Evolutionary conservation across 805 yeast species (phyloP).

Genomic region (Saturnispora ahearnii): DNA sequence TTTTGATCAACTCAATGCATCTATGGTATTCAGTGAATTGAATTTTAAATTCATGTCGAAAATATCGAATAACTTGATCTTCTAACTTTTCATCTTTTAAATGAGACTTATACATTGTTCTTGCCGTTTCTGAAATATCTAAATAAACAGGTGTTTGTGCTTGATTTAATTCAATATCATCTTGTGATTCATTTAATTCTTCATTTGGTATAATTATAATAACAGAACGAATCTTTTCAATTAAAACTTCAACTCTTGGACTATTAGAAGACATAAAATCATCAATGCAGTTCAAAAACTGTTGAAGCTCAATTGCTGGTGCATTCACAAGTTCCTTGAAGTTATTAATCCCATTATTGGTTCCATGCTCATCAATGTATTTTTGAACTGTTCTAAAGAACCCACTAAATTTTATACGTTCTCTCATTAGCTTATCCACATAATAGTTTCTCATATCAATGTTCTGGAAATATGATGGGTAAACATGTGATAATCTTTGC

Average conservation of each 20-base stretch:
- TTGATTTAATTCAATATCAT: not conserved
- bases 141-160: slow-evolving; percentile 9
- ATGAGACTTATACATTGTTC: slow-evolving; percentile 14
- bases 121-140: slow-evolving; percentile 20
- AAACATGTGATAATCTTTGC: slow-evolving; percentile 18
- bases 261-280: slow-evolving; percentile 7
- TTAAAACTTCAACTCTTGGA: slow-evolving; percentile 8
- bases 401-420: not conserved
- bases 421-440: not conserved
- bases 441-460: slow-evolving; percentile 6
- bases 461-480: slow-evolving; percentile 19
- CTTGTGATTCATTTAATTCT: not conserved
- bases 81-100: slow-evolving; percentile 11
- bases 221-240: slow-evolving; percentile 4
- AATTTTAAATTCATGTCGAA: slow-evolving; percentile 13
- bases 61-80: slow-evolving; percentile 15
- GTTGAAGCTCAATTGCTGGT: slow-evolving; percentile 8
- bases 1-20: slow-evolving; percentile 8
- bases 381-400: slow-evolving; percentile 2
- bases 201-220: not conserved
- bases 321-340: slow-evolving; percentile 5
- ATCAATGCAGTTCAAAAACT: slow-evolving; percentile 3
- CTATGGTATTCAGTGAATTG: slow-evolving; percentile 3
- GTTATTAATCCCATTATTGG: not conserved
- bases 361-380: slow-evolving; percentile 2